These are phyloP conservation scores for Rugonectria rugulosa DNA, from an alignment of 2,329 filamentous ascomycete genomes.

Conservation along the genomic window DNA sequence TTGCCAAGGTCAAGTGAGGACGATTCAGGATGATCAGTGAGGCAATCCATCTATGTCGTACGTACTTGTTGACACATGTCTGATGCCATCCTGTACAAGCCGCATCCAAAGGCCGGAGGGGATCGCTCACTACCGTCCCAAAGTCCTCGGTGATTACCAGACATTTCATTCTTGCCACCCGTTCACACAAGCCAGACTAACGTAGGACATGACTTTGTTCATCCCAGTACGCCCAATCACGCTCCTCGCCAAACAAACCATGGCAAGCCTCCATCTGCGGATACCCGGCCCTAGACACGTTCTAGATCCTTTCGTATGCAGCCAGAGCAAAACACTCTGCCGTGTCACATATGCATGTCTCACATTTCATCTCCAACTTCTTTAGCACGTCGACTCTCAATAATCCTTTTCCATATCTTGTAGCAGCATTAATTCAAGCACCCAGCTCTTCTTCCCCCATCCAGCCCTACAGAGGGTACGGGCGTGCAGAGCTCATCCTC, in stretches of 20 bases:
- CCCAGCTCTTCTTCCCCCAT: background rate
- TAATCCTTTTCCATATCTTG: background rate
- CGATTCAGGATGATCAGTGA: no score
- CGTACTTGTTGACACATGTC: no score
- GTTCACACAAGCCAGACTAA: no score
- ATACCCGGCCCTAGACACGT: background rate
- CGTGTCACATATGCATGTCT: background rate
- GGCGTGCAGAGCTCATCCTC: constrained; percentile 27
- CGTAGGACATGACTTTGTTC: no score
- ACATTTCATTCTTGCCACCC: no score
- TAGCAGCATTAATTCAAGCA: constrained; percentile 13
- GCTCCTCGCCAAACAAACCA: background rate
- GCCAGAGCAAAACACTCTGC: background rate
- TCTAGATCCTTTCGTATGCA: background rate
- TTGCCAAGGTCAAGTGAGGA: no score
- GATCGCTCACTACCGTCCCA: no score
- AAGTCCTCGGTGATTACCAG: no score
- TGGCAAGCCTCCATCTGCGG: background rate
- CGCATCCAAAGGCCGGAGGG: no score
- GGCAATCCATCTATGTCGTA: no score
- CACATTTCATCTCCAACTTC: background rate
- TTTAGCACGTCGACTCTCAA: background rate
- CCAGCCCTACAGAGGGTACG: constrained; percentile 11
- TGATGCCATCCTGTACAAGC: no score
- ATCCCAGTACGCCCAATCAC: background rate